Conservation (phyloP, 371 early-diverging fungal genomes). For the Parasitella parasitica region DNA sequence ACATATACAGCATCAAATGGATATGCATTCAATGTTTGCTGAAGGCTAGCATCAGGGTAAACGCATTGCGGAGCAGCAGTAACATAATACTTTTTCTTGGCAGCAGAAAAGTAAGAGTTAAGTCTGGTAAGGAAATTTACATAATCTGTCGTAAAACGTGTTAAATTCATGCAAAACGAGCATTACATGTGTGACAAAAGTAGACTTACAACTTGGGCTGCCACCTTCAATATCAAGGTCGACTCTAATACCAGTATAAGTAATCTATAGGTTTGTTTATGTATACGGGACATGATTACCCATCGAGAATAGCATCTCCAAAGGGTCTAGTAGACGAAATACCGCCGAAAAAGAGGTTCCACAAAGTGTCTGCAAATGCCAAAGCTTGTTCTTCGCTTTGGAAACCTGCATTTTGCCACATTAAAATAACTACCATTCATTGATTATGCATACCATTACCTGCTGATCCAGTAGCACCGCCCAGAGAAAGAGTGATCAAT, state of each 20-base stretch:
- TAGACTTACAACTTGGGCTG: conserved; percentile 40
- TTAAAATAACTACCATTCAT: too few species aligned
- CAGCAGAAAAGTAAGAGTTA: conserved; percentile 34
- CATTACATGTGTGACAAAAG: neutral
- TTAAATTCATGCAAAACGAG: neutral
- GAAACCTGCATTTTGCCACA: conserved; percentile 37
- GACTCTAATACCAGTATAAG: conserved; percentile 30
- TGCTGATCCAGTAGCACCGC: conserved; percentile 49
- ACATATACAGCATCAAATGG: conserved; percentile 73
- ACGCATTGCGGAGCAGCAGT: conserved; percentile 78
- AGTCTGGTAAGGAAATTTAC: conserved; percentile 50
- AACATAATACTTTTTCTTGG: conserved; percentile 59
- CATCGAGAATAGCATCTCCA: conserved; percentile 59
- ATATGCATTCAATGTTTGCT: conserved; percentile 45
- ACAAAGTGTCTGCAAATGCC: conserved; percentile 55
- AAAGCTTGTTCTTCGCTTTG: conserved; percentile 36
- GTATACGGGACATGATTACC: conserved; percentile 21
- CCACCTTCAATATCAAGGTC: conserved; percentile 68
- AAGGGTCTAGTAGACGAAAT: conserved; percentile 53
- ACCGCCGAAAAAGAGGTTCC: conserved; percentile 63
- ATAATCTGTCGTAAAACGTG: conserved; percentile 45
- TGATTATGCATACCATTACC: neutral
- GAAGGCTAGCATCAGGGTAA: conserved; percentile 66
- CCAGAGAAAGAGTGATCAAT: conserved; percentile 55
- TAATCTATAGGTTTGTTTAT: neutral